phyloP scores from a whole-genome alignment of 2,329 filamentous ascomycete species.

The Passalora sequoiae region DNA sequence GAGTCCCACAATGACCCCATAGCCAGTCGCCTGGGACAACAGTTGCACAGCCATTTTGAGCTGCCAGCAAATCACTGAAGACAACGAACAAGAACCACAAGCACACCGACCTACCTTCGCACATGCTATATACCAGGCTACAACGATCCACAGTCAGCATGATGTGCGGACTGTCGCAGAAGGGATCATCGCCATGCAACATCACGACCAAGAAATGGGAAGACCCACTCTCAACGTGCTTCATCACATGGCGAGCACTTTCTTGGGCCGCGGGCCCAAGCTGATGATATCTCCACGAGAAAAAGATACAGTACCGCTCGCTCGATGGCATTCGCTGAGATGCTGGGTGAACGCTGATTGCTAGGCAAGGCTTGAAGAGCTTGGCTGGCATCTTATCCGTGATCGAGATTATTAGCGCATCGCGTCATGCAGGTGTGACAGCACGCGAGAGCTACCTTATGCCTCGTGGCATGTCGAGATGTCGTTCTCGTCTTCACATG shows the following conservation, averaged over 20 bases:
- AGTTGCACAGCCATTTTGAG: slow-evolving; percentile 24
- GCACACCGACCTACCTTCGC: not conserved
- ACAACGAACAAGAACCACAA: not conserved
- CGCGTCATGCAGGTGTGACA: slow-evolving; percentile 11
- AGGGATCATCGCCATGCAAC: slow-evolving; percentile 11
- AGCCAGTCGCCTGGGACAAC: slow-evolving; percentile 33
- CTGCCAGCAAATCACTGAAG: too few relatives aligned
- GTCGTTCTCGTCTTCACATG: too few relatives aligned
- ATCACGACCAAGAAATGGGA: not conserved
- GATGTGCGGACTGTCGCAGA: slow-evolving; percentile 9
- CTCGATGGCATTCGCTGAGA: slow-evolving; percentile 1
- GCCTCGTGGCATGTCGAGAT: too few relatives aligned
- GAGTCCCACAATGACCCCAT: slow-evolving; percentile 48
- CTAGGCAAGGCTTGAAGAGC: slow-evolving; percentile 10
- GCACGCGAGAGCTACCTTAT: slow-evolving; percentile 14
- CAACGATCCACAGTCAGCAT: slow-evolving; percentile 1
- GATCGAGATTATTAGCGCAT: slow-evolving; percentile 12
- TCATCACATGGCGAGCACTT: not conserved
- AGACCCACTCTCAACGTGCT: slow-evolving; percentile 4
- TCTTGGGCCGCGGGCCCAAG: not conserved
- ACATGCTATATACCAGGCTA: not conserved
- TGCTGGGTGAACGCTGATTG: slow-evolving; percentile 6
- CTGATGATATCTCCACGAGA: not conserved
- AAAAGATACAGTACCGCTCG: too few relatives aligned
- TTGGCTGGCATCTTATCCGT: slow-evolving; percentile 6